phyloP scores from a whole-genome alignment of 129 eudicot species.

The Escallonia herrerae region DNA sequence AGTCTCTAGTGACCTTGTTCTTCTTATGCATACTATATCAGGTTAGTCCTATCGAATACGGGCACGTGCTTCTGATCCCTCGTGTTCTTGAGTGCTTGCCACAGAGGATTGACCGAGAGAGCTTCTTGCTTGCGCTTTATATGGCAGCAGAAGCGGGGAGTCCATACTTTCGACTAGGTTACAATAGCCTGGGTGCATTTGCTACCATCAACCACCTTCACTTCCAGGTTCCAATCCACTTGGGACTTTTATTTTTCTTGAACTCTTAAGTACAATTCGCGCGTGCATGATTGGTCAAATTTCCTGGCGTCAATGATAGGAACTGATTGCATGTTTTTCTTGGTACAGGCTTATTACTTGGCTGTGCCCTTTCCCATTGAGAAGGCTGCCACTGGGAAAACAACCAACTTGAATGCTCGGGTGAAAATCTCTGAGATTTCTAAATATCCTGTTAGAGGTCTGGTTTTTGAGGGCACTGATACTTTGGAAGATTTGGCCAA shows the following conservation, averaged over 20 bases:
- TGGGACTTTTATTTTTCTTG: neutral
- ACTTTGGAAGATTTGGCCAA: conserved; percentile 62
- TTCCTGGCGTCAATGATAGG: neutral
- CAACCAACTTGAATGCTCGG: conserved; percentile 50
- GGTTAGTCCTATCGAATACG: conserved; percentile 99
- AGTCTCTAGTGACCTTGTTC: neutral
- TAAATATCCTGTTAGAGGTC: conserved; percentile 81
- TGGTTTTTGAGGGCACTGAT: conserved; percentile 80
- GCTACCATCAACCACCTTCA: conserved; percentile 99
- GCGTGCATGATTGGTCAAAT: neutral
- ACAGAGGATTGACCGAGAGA: conserved; percentile 84
- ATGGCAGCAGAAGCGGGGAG: conserved; percentile 94
- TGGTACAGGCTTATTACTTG: conserved; percentile 71
- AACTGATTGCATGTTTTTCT: neutral
- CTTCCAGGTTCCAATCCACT: conserved; percentile 52
- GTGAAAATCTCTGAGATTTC: conserved; percentile 60
- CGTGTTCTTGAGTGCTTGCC: conserved; percentile 88
- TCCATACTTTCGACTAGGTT: conserved; percentile 92
- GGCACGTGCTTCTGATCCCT: conserved; percentile 95
- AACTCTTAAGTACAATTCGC: neutral
- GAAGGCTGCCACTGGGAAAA: conserved; percentile 70
- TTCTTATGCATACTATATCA: conserved; percentile 26
- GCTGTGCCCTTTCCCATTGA: conserved; percentile 84
- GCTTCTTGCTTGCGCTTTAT: conserved; percentile 91
- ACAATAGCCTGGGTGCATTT: conserved; percentile 98